Evolutionary conservation across 805 yeast genomes (phyloP).

Genomic region (Candida nanaspora): DNA sequence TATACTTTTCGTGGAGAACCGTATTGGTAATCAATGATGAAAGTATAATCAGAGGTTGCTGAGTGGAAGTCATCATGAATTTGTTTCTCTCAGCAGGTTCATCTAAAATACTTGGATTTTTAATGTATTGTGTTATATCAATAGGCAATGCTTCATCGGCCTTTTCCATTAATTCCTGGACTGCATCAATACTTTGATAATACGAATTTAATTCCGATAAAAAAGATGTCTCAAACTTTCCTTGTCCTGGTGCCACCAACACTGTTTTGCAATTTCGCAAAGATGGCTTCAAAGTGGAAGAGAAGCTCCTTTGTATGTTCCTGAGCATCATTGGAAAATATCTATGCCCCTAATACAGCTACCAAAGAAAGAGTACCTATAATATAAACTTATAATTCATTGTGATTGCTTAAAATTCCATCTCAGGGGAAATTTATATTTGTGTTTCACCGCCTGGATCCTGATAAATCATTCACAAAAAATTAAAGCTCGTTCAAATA

Average conservation of each 20-base stretch:
- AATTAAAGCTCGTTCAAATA: too few species aligned
- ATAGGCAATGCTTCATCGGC: slow-evolving; percentile 18
- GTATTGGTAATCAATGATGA: slow-evolving; percentile 17
- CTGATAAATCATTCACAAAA: too few species aligned
- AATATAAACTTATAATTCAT: too few species aligned
- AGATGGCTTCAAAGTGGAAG: background rate
- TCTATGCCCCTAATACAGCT: too few species aligned
- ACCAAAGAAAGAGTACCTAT: too few species aligned
- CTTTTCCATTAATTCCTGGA: slow-evolving; percentile 7
- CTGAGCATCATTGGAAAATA: background rate
- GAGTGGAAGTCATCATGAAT: slow-evolving; percentile 21
- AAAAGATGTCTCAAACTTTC: slow-evolving; percentile 13
- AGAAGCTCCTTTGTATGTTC: background rate
- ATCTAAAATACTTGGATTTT: slow-evolving; percentile 3
- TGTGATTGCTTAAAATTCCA: too few species aligned
- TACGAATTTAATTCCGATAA: slow-evolving; percentile 6
- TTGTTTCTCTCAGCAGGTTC: background rate
- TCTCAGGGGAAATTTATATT: too few species aligned
- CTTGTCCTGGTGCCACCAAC: slow-evolving; percentile 26
- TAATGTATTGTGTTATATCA: slow-evolving; percentile 12
- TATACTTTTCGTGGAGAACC: slow-evolving; percentile 10
- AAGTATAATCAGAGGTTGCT: slow-evolving; percentile 25
- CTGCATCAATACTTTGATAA: slow-evolving; percentile 3
- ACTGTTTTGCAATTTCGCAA: slow-evolving; percentile 2
- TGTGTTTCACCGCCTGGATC: too few species aligned